Evolutionary conservation across 2,329 filamentous ascomycete species (phyloP).

Genomic region (Claviceps sp.): DNA sequence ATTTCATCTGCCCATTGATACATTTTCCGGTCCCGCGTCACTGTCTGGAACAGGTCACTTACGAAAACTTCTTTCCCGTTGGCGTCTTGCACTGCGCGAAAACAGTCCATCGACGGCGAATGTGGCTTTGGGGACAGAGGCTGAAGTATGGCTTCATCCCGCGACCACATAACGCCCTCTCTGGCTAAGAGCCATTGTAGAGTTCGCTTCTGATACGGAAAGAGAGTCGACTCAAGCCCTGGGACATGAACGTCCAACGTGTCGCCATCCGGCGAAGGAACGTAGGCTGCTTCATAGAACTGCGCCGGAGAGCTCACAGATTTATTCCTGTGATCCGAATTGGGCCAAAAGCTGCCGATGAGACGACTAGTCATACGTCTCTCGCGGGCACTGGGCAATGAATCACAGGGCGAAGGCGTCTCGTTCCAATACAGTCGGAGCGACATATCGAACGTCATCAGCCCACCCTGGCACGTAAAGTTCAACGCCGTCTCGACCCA

Average conservation of each 20-base stretch:
- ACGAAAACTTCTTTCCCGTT: constrained; percentile 32
- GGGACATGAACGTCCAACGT: constrained; percentile 28
- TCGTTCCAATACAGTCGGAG: constrained; percentile 31
- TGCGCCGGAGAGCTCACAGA: constrained; percentile 31
- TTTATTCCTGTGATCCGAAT: neutral
- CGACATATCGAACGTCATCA: constrained; percentile 18
- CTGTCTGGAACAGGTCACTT: constrained; percentile 49
- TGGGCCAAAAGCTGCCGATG: constrained; percentile 23
- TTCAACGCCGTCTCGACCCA: constrained; percentile 21
- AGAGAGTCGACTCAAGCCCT: constrained; percentile 38
- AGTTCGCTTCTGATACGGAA: constrained; percentile 59
- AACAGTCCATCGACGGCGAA: constrained; percentile 12
- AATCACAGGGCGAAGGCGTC: constrained; percentile 18
- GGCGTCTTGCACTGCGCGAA: constrained; percentile 20
- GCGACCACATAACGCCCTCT: constrained; percentile 44
- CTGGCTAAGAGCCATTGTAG: constrained; percentile 56
- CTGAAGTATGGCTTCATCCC: constrained; percentile 9
- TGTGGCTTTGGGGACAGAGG: constrained; percentile 5
- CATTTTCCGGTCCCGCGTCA: constrained; percentile 33
- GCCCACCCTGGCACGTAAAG: constrained; percentile 15
- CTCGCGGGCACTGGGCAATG: constrained; percentile 16
- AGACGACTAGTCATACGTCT: constrained; percentile 21
- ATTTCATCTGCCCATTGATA: constrained; percentile 29
- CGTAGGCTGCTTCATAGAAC: constrained; percentile 59
- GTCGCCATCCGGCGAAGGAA: constrained; percentile 35